A percentile compares a stretch with the other conserved stretches of the same genome.
Evolutionary conservation across 2,329 filamentous ascomycete species (phyloP).

Genomic region (Fusarium nelsonii): DNA sequence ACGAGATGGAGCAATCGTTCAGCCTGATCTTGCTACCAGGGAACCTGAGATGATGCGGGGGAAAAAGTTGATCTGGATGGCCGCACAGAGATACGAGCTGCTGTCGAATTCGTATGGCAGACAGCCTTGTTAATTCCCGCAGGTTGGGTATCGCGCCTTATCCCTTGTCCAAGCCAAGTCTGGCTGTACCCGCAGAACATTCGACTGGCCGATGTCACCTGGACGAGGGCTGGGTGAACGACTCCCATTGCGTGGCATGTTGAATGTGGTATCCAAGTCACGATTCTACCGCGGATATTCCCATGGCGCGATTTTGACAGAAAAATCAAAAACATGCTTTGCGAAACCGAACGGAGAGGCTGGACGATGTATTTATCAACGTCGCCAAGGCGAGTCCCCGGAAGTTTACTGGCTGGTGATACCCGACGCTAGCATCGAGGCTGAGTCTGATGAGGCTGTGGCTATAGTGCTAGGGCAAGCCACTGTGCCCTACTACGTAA

Average conservation of each 20-base stretch:
- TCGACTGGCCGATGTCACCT: conserved; percentile 33
- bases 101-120: conserved; percentile 32
- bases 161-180: conserved; percentile 19
- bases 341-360: conserved; percentile 27
- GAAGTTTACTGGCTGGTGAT: conserved; percentile 9
- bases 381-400: background rate
- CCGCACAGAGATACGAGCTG: conserved; percentile 33
- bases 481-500: conserved; percentile 21
- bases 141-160: conserved; percentile 28
- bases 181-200: conserved; percentile 35
- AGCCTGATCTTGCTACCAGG: conserved; percentile 34
- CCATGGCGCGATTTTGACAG: conserved; percentile 21
- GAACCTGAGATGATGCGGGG: conserved; percentile 23
- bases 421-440: conserved; percentile 20
- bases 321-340: conserved; percentile 6
- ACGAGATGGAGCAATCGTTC: conserved; percentile 19
- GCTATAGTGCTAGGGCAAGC: conserved; percentile 28
- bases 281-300: conserved; percentile 10
- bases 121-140: conserved; percentile 39
- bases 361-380: conserved; percentile 35
- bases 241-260: conserved; percentile 14
- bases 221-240: conserved; percentile 19
- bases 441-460: conserved; percentile 32
- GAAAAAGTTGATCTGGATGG: conserved; percentile 17
- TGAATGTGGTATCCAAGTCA: background rate